These are phyloP conservation scores for Lentinus tigrinus DNA, from an alignment of 768 basidiomycete species.

Conservation along the genomic window DNA sequence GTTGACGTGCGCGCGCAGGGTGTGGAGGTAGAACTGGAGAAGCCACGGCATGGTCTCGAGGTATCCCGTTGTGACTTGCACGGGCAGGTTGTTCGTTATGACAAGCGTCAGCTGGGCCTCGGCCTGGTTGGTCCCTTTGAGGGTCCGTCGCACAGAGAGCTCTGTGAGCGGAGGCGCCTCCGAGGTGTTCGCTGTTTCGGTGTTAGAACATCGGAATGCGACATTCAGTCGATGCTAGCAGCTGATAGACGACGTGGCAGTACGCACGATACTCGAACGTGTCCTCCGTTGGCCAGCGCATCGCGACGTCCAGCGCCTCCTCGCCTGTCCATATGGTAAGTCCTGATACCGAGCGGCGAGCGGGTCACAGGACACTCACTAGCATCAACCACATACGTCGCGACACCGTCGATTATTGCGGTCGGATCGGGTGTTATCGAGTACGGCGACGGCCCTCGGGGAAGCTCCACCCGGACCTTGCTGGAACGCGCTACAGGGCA, in stretches of 20 bases:
- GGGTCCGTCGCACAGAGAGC: constrained; percentile 64
- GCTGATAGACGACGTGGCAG: neutral
- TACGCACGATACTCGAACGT: constrained; percentile 60
- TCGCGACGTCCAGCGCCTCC: constrained; percentile 52
- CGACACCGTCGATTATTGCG: constrained; percentile 33
- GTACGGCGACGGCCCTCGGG: constrained; percentile 38
- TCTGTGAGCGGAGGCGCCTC: constrained; percentile 43
- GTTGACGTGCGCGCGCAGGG: constrained; percentile 53
- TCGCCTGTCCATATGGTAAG: constrained; percentile 29
- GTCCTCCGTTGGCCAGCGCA: constrained; percentile 52
- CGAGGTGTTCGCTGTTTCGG: constrained; percentile 22
- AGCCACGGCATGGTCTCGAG: constrained; percentile 95
- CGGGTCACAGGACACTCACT: constrained; percentile 37
- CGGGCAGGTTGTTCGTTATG: constrained; percentile 57
- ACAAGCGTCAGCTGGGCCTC: constrained; percentile 69
- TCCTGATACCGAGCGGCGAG: neutral
- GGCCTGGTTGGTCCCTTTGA: constrained; percentile 75
- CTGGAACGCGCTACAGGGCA: constrained; percentile 75
- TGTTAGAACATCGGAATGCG: constrained; percentile 11
- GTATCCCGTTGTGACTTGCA: constrained; percentile 56
- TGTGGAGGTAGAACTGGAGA: constrained; percentile 84
- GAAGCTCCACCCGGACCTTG: constrained; percentile 47
- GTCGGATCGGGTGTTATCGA: constrained; percentile 53
- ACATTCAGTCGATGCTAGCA: neutral
- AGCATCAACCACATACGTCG: constrained; percentile 47